Percentiles rank a stretch among this genome's conserved stretches.
Evolutionary conservation across 768 basidiomycete species (phyloP).

Genomic region (Mycena albidolilacea): DNA sequence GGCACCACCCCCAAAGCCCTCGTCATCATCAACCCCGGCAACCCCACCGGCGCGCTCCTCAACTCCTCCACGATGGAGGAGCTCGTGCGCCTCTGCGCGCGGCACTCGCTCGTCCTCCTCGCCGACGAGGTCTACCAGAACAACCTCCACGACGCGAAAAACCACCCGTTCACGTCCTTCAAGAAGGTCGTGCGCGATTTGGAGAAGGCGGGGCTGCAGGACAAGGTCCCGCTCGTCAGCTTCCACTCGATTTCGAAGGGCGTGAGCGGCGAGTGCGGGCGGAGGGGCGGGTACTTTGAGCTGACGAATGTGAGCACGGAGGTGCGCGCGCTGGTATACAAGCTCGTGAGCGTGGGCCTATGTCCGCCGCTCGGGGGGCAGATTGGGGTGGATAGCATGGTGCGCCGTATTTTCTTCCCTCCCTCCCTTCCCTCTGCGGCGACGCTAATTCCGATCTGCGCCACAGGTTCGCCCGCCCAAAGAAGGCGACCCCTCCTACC

Average conservation of each 20-base stretch:
- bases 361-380: conserved; percentile 94
- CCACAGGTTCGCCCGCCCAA: conserved; percentile 74
- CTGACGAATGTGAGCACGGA: conserved; percentile 85
- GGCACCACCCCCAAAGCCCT: conserved; percentile 83
- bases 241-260: conserved; percentile 92
- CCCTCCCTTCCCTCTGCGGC: background rate
- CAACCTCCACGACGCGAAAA: conserved; percentile 75
- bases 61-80: conserved; percentile 77
- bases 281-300: conserved; percentile 98
- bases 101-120: conserved; percentile 88
- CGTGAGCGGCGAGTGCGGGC: conserved; percentile 77
- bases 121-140: conserved; percentile 99
- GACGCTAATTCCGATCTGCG: background rate
- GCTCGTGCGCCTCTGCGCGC: conserved; percentile 89
- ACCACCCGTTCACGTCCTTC: conserved; percentile 92
- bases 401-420: conserved; percentile 46
- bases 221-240: conserved; percentile 81
- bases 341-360: conserved; percentile 92
- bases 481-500: conserved; percentile 80
- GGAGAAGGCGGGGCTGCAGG: conserved; percentile 59
- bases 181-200: conserved; percentile 85
- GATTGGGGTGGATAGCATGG: conserved; percentile 94
- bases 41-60: conserved; percentile 94
- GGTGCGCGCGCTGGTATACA: conserved; percentile 91
- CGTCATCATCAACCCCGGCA: conserved; percentile 98